A percentile compares a stretch with the other conserved stretches of the same genome.
Evolutionary conservation across 768 basidiomycete species (phyloP).

Genomic region (Vararia minispora): DNA sequence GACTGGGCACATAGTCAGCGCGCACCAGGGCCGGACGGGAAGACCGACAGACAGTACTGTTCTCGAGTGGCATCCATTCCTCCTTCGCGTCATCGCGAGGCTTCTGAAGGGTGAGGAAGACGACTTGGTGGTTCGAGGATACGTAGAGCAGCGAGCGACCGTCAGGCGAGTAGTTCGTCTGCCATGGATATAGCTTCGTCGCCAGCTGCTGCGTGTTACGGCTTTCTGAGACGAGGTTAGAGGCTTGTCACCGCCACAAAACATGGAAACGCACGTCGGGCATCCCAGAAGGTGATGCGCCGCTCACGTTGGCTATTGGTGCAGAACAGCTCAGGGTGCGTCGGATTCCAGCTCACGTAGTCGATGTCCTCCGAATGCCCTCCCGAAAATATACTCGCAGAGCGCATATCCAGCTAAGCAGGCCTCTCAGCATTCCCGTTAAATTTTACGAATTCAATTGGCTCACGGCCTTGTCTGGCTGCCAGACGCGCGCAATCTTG

Average conservation of each 20-base stretch:
- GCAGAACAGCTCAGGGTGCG: conserved; percentile 74
- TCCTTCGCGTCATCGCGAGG: conserved; percentile 43
- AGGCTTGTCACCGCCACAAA: not conserved
- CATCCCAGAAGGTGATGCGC: conserved; percentile 75
- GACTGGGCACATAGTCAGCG: conserved; percentile 12
- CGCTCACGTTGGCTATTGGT: conserved; percentile 70
- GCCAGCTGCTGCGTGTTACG: conserved; percentile 50
- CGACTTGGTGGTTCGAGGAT: conserved; percentile 47
- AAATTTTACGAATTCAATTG: not conserved
- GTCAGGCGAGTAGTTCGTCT: conserved; percentile 64
- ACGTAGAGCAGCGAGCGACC: conserved; percentile 55
- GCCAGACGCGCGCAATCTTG: conserved; percentile 67
- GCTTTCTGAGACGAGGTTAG: conserved; percentile 38
- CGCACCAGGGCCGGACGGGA: not conserved
- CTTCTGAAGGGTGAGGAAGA: conserved; percentile 47
- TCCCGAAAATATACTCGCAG: conserved; percentile 53
- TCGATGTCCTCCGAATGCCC: conserved; percentile 76
- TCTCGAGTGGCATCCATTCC: conserved; percentile 31
- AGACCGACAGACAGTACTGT: conserved; percentile 5
- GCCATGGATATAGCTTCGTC: conserved; percentile 49
- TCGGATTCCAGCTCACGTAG: conserved; percentile 76
- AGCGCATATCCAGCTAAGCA: conserved; percentile 55
- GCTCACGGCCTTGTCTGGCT: conserved; percentile 65
- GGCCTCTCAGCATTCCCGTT: not conserved
- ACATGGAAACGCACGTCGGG: conserved; percentile 45